Base-by-base conservation (phyloP, 1,284 basidiomycete genomes). In the Trichosporon sp. region DNA sequence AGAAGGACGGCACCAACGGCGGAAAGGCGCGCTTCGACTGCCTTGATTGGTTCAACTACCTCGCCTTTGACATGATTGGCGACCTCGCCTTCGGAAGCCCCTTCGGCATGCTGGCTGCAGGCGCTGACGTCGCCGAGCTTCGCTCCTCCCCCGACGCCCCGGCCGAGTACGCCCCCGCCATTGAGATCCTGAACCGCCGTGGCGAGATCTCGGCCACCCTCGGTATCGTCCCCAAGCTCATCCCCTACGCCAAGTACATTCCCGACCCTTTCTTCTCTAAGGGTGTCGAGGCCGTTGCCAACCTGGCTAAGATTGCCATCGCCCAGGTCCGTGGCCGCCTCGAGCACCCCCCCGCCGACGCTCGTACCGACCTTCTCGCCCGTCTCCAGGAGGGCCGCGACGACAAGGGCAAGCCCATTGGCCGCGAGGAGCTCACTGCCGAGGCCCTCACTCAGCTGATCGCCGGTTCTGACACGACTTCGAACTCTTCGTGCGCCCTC, bases 21-120 rank as follows among this genome's bases (percentile, higher is more conserved):
- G 90, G 90, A 1, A 83, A 84, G 61, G 85, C 87, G 48, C 89
- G 89, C 0, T 85, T 89, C 1, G 86, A 92, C 1, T 92, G 90
- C 88, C 84, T 92, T 65, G 91, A 94, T 79, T 89, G 87, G 89
- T 88, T 87, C 80, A 91, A 91, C 83, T 91, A 91, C 80, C 90
- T 95, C 64, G 92, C 92, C 0, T 96, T 96, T 80, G 93, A 95
- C 83, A 92, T 93, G 77, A 92, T 95, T 67, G 88, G 91, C 70
- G 91, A 92, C 79, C 87, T 93, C 21, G 92, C 92, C 0, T 95
- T 95, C 76, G 93, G 93, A 10, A 88, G 88, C 11, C 90, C 94
- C 0, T 96, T 97, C 76, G 94, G 93, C 37, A 97, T 97, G 94
- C 87, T 97, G 71, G 81, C 89, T 68, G 88, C 90, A 4, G 91